These are phyloP conservation scores for Pestalotiopsis sp. DNA, from an alignment of 2,329 filamentous ascomycete genomes.

Conservation along the genomic window DNA sequence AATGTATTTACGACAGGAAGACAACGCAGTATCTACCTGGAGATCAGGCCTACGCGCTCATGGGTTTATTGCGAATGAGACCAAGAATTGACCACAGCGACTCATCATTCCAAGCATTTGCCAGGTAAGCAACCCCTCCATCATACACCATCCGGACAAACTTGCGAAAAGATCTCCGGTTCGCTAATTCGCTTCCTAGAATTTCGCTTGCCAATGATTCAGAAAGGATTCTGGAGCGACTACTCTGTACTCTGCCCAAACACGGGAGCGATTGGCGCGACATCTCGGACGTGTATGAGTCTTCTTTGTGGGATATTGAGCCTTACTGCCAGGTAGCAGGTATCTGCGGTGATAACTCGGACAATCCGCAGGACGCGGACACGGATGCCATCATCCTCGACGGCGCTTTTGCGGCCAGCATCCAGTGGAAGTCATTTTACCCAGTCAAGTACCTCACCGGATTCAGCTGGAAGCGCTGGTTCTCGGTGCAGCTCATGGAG, in stretches of 20 bases:
- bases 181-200: not conserved
- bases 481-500: not conserved
- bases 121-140: not conserved
- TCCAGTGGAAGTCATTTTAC: constrained; percentile 36
- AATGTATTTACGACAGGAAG: constrained; percentile 30
- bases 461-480: not conserved
- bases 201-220: not conserved
- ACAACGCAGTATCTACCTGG: not conserved
- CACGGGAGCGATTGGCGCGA: constrained; percentile 31
- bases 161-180: not conserved
- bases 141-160: not conserved
- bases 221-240: constrained; percentile 36
- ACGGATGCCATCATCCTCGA: constrained; percentile 38
- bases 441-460: constrained; percentile 13
- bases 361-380: constrained; percentile 15
- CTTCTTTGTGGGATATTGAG: constrained; percentile 37
- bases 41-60: not conserved
- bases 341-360: constrained; percentile 21
- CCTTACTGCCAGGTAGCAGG: constrained; percentile 36
- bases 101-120: not conserved
- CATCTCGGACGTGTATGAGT: constrained; percentile 35
- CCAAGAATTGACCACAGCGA: not conserved
- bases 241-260: constrained; percentile 32
- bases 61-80: not conserved
- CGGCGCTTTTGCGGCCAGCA: constrained; percentile 32